Percentiles rank a stretch among this genome's conserved stretches.
These are phyloP conservation scores for Cryptococcus jaspeensis DNA, from an alignment of 1,284 basidiomycete genomes.

Conservation along the genomic window DNA sequence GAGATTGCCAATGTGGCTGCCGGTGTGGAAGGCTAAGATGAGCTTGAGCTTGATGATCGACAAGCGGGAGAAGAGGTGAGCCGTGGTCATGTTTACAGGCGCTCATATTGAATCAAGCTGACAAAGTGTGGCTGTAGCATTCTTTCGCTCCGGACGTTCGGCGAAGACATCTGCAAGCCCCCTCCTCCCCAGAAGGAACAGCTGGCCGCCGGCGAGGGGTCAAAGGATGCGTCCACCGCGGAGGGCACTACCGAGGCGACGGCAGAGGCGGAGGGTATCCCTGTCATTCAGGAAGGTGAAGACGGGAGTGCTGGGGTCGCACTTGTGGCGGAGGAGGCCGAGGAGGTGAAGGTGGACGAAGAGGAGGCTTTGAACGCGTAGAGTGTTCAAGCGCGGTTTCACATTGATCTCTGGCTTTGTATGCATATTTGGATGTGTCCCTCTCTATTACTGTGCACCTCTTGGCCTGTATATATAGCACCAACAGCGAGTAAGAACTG, in stretches of 20 bases:
- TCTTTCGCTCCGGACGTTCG: constrained; percentile 46
- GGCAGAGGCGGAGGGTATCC: constrained; percentile 11
- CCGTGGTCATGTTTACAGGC: constrained; percentile 3
- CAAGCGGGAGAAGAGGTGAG: constrained; percentile 86
- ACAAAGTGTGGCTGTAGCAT: constrained; percentile 26
- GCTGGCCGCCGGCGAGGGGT: constrained; percentile 6
- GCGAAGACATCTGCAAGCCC: constrained; percentile 44
- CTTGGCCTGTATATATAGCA: neutral
- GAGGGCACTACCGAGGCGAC: constrained; percentile 12
- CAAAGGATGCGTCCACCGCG: neutral
- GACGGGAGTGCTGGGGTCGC: constrained; percentile 14
- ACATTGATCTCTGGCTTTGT: no score
- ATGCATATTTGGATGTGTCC: neutral
- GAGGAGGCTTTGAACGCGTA: constrained; percentile 9
- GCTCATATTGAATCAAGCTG: neutral
- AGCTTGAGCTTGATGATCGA: constrained; percentile 88
- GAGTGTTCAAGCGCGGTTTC: neutral
- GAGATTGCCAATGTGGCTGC: constrained; percentile 69
- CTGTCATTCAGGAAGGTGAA: constrained; percentile 10
- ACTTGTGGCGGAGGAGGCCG: constrained; percentile 28
- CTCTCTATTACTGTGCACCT: neutral
- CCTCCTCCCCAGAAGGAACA: constrained; percentile 22
- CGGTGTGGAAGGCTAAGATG: constrained; percentile 86
- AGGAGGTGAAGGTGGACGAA: constrained; percentile 2
- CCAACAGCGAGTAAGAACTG: no score